Conservation (phyloP, 2,329 filamentous ascomycete genomes). For the Pseudogymnoascus sp. region DNA sequence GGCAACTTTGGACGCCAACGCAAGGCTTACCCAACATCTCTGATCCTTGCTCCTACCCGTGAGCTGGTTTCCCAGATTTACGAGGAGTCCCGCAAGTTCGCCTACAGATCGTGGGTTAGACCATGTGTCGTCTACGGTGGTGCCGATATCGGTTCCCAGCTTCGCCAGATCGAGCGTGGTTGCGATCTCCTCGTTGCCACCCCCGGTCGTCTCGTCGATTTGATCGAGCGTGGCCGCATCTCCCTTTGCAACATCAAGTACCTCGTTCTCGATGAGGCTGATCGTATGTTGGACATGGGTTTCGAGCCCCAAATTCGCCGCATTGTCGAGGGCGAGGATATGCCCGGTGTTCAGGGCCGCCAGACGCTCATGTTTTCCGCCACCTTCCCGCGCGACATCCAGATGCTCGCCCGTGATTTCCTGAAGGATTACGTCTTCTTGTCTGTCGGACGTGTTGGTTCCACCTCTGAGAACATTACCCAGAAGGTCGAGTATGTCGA, state of each 20-base stretch:
- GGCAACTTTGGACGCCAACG: constrained; percentile 84
- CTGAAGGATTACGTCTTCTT: constrained; percentile 99
- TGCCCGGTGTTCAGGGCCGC: constrained; percentile 74
- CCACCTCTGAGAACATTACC: constrained; percentile 99
- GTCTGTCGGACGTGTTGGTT: constrained; percentile 95
- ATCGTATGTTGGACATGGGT: constrained; percentile 99
- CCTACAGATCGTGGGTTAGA: constrained; percentile 97
- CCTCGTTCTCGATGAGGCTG: constrained; percentile 94
- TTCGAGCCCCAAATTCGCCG: constrained; percentile 99
- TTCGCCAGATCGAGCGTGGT: constrained; percentile 90
- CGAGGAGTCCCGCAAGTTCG: constrained; percentile 95
- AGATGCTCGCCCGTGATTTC: constrained; percentile 98
- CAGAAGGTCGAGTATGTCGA: constrained; percentile 98
- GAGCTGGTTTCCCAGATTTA: constrained; percentile 98
- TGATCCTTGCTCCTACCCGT: constrained; percentile 94
- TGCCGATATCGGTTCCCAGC: constrained; percentile 96
- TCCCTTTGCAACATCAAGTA: constrained; percentile 99
- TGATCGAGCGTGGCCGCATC: constrained; percentile 97
- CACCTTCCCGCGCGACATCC: constrained; percentile 97
- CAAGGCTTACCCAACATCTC: constrained; percentile 93
- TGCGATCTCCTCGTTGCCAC: constrained; percentile 97
- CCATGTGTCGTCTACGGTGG: constrained; percentile 98
- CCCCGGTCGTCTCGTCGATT: constrained; percentile 90
- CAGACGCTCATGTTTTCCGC: constrained; percentile 99
- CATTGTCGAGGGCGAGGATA: constrained; percentile 97